Percentiles rank a stretch among this genome's conserved stretches.
These are phyloP conservation scores for Zygosaccharomyces pseudobailii DNA, from an alignment of 1,139 yeast genomes.

Conservation along the genomic window DNA sequence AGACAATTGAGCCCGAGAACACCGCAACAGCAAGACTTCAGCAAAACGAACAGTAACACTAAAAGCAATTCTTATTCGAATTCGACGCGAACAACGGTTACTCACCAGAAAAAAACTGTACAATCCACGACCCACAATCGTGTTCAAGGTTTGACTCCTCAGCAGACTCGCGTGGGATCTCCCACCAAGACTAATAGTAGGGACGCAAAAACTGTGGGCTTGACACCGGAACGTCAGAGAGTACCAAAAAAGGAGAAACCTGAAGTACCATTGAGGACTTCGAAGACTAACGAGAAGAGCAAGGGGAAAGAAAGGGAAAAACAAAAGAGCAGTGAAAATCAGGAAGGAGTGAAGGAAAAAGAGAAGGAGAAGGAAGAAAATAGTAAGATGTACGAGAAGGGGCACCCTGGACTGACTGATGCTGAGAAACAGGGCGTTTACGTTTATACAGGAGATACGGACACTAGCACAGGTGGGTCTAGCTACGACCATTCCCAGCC, in stretches of 20 bases:
- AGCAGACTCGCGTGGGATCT: background rate
- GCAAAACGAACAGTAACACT: slow-evolving; percentile 6
- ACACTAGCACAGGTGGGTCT: slow-evolving; percentile 26
- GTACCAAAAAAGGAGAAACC: slow-evolving; percentile 10
- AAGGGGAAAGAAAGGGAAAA: slow-evolving; percentile 9
- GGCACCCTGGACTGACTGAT: slow-evolving; percentile 7
- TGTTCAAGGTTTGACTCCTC: background rate
- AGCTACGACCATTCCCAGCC: slow-evolving; percentile 19
- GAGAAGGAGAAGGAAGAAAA: slow-evolving; percentile 15
- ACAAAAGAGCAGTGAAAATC: slow-evolving; percentile 8
- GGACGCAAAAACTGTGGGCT: background rate
- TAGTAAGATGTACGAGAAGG: slow-evolving; percentile 6
- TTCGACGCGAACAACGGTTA: background rate
- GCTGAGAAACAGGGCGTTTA: slow-evolving; percentile 20
- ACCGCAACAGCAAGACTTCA: slow-evolving; percentile 4
- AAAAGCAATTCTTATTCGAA: slow-evolving; percentile 3
- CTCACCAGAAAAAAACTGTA: background rate
- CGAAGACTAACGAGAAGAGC: slow-evolving; percentile 6
- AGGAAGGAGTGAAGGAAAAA: slow-evolving; percentile 13
- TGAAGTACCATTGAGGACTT: slow-evolving; percentile 8
- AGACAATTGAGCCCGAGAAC: slow-evolving; percentile 5
- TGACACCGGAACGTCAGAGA: slow-evolving; percentile 2
- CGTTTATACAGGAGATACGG: slow-evolving; percentile 28
- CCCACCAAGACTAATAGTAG: slow-evolving; percentile 2
- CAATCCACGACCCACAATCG: background rate